Conservation (phyloP, 352 stramenopile genomes). For the Globisporangium alternatum region DNA sequence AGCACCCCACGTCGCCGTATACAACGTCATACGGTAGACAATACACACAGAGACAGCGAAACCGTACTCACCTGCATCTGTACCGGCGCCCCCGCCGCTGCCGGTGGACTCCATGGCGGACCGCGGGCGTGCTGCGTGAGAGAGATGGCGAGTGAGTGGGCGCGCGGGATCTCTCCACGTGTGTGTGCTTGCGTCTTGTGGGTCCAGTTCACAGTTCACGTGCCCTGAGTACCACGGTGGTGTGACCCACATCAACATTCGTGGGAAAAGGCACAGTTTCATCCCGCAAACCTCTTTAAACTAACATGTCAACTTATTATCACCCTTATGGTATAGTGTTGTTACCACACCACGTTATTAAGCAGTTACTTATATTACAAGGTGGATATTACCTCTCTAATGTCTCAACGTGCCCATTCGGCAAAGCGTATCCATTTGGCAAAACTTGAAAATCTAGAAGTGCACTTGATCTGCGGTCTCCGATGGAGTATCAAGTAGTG, state of each 20-base stretch:
- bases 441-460: neutral
- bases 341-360: too few species aligned
- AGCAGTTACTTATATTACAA: too few species aligned
- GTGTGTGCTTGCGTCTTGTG: constrained; percentile 7
- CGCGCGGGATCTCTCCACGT: constrained; percentile 10
- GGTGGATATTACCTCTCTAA: neutral
- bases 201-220: constrained; percentile 10
- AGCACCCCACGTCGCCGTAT: neutral
- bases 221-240: neutral
- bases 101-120: constrained; percentile 8
- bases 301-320: neutral
- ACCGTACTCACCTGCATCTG: constrained; percentile 5
- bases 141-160: constrained; percentile 4
- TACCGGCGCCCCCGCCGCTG: neutral
- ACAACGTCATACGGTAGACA: neutral
- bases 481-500: neutral
- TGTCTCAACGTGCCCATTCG: neutral
- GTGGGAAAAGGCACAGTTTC: constrained; percentile 7
- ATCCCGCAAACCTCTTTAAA: neutral
- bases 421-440: neutral
- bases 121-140: constrained; percentile 2
- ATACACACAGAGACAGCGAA: neutral
- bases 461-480: neutral
- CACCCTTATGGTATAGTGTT: neutral
- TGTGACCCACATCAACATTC: neutral